A percentile compares a stretch with the other conserved stretches of the same genome.
These are phyloP conservation scores for Cordyceps javanica DNA, from an alignment of 2,329 filamentous ascomycete genomes.

Conservation along the genomic window DNA sequence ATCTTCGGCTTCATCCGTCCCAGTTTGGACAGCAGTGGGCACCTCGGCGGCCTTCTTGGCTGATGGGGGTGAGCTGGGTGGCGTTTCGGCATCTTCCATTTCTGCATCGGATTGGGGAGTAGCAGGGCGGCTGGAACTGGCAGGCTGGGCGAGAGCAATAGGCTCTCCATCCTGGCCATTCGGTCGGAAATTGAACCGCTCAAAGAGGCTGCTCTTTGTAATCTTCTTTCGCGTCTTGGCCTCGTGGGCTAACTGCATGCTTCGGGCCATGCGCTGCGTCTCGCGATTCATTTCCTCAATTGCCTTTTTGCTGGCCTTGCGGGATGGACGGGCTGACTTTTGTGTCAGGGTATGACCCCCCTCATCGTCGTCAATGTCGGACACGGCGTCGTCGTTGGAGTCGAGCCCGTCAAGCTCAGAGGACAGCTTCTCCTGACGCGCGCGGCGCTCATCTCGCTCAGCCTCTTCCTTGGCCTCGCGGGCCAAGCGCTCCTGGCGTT, in stretches of 20 bases:
- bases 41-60: conserved; percentile 24
- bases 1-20: conserved; percentile 26
- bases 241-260: conserved; percentile 86
- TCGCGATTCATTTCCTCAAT: conserved; percentile 92
- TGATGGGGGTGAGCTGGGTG: conserved; percentile 62
- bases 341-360: conserved; percentile 63
- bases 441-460: conserved; percentile 38
- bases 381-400: conserved; percentile 35
- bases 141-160: conserved; percentile 28
- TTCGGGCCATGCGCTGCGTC: conserved; percentile 83
- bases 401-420: conserved; percentile 30
- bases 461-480: conserved; percentile 55
- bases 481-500: conserved; percentile 63
- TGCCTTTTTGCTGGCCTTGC: conserved; percentile 92
- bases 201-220: conserved; percentile 73
- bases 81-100: conserved; percentile 51
- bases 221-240: conserved; percentile 90
- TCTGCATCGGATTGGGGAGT: conserved; percentile 49
- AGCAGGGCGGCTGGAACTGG: conserved; percentile 51
- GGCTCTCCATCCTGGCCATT: conserved; percentile 23
- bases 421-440: conserved; percentile 28
- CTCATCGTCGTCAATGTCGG: conserved; percentile 55
- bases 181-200: conserved; percentile 70
- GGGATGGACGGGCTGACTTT: conserved; percentile 51
- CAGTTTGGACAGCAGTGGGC: conserved; percentile 11